Percentiles rank a stretch among this genome's conserved stretches.
phyloP scores from a whole-genome alignment of 768 basidiomycete genomes.

The Nidularia pulvinata region DNA sequence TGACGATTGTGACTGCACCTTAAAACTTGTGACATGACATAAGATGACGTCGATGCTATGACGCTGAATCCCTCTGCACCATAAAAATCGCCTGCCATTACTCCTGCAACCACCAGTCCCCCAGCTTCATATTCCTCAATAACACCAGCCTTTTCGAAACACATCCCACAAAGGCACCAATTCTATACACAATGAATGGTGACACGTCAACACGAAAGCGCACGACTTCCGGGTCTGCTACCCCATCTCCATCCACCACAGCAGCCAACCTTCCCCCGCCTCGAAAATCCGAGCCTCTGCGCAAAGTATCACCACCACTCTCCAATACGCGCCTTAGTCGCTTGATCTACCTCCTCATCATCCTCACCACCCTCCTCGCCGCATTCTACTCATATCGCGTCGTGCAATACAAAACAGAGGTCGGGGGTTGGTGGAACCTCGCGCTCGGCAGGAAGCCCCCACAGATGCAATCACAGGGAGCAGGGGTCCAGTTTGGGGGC shows the following conservation, averaged over 20 bases:
- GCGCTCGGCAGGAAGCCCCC: slow-evolving; percentile 36
- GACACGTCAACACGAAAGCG: neutral
- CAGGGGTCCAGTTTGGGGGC: slow-evolving; percentile 1
- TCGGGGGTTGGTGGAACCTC: slow-evolving; percentile 64
- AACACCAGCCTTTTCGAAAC: too few relatives aligned
- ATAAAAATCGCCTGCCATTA: too few relatives aligned
- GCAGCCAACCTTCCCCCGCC: slow-evolving; percentile 23
- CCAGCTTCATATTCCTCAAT: too few relatives aligned
- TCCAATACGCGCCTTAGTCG: slow-evolving; percentile 37
- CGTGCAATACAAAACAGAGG: slow-evolving; percentile 47
- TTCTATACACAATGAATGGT: neutral
- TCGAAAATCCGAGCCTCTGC: slow-evolving; percentile 14
- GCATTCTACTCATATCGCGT: slow-evolving; percentile 53
- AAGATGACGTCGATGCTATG: too few relatives aligned
- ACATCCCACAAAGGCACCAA: too few relatives aligned
- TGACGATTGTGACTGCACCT: too few relatives aligned
- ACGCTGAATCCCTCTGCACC: too few relatives aligned
- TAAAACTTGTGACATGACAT: too few relatives aligned
- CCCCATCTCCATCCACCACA: slow-evolving; percentile 4
- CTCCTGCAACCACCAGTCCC: too few relatives aligned
- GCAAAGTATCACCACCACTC: slow-evolving; percentile 42
- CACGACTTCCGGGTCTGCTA: neutral
- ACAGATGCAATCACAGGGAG: neutral
- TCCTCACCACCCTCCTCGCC: slow-evolving; percentile 36
- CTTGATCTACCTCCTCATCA: slow-evolving; percentile 49